These are phyloP conservation scores for Phytopythium ostracodes DNA, from an alignment of 352 stramenopile genomes.

Conservation along the genomic window DNA sequence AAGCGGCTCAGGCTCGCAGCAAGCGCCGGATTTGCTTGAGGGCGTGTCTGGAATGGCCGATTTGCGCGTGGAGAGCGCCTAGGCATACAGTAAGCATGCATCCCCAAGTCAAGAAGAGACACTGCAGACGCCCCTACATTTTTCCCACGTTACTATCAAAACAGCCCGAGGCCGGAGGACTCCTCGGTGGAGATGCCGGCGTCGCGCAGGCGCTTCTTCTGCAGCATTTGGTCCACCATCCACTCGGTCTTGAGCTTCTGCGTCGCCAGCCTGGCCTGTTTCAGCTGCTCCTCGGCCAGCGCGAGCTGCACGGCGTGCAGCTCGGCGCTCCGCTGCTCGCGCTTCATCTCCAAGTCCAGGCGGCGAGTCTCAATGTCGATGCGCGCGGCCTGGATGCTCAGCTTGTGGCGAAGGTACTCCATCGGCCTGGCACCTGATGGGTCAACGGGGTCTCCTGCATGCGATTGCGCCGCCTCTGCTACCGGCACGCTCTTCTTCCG, in stretches of 20 bases:
- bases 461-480: not conserved
- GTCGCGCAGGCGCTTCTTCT: slow-evolving; percentile 46
- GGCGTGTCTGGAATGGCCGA: not conserved
- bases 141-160: slow-evolving; percentile 11
- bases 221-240: slow-evolving; percentile 47
- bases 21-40: not conserved
- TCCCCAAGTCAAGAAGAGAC: not conserved
- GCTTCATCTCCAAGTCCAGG: slow-evolving; percentile 43
- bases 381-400: slow-evolving; percentile 34
- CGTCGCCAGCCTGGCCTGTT: slow-evolving; percentile 39
- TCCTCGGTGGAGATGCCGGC: slow-evolving; percentile 40
- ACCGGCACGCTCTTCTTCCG: not conserved
- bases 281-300: slow-evolving; percentile 47
- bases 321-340: slow-evolving; percentile 29
- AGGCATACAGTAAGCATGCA: not conserved
- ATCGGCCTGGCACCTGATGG: slow-evolving; percentile 5
- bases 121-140: not conserved
- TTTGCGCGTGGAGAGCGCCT: slow-evolving; percentile 2
- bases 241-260: slow-evolving; percentile 50
- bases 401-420: slow-evolving; percentile 36
- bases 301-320: slow-evolving; percentile 42
- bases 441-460: not conserved
- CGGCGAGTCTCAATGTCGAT: slow-evolving; percentile 39
- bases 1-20: not conserved
- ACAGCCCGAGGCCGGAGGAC: slow-evolving; percentile 16